Base-by-base conservation (phyloP, 2,329 filamentous ascomycete species). In the Alternaria solani region DNA sequence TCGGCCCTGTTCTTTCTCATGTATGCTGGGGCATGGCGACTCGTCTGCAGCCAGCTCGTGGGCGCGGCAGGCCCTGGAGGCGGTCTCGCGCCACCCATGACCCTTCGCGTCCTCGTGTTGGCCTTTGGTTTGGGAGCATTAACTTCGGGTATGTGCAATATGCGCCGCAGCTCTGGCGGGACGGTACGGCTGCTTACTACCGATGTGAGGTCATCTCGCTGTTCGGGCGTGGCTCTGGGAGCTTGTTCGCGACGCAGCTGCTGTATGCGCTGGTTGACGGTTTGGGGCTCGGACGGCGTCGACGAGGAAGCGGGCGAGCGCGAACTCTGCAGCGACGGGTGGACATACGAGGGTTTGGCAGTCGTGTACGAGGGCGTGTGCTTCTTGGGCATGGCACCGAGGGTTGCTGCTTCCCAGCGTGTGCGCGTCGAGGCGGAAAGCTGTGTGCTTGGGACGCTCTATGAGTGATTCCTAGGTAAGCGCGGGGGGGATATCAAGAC, bases 211-310 rank as follows among this genome's bases (percentile, higher is more conserved):
- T 79, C 75, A 73, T 83, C 78, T 38, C 78, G 74, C 60, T 82
- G 81, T 68, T 80, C 78, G 49, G 75, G 66, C 2, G 74, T 77
- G n/a, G 78, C 70, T 48, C 73, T 66, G 1, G 77, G 77, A 25
- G 77, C 65, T 61, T 82, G 79, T 56, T 81, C 77, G 52, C 77
- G 78, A 18, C 82, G 80, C 11, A 84, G 76, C 63, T 82, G 81
- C 46, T 78, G 75, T 52, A 84, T 79, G 42, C 80, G 80, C 67
- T 84, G 79, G 68, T 82, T 84, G 65, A 84, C 82, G n/a, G 75
- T 75, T 38, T 69, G 73, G 2, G 68, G 74, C 57, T 69, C 59
- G 3, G 73, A 64, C n/a, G 69, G 53, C 23, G 69, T 42, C 12
- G 65, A 57, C 2, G 73, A 64, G 25, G 73, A 64, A 18, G 67